Base-by-base conservation (phyloP, 495 filamentous ascomycete genomes). In the Tuber indicum region DNA sequence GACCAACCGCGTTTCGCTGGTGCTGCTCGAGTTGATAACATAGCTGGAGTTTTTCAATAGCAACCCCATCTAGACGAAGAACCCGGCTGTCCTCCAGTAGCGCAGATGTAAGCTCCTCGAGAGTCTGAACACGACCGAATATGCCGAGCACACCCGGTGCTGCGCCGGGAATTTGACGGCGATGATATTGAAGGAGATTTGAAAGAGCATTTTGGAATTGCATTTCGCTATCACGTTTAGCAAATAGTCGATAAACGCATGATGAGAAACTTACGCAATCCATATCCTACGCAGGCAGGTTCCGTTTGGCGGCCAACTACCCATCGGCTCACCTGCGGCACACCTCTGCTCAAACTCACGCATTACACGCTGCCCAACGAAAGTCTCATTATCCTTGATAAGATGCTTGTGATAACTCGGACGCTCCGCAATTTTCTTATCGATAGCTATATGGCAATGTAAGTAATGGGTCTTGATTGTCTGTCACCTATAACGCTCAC, bases 151-250 rank as follows among this genome's bases (percentile, higher is more conserved):
- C 74, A 10, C 77, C 77, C 3, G 81, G 80, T 1, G 79, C 39
- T 17, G 78, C 78, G 7, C 75, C 81, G 17, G 77, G 75, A 23
- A 77, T 26, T 26, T 62, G 79, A 26, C 76, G 43, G 39, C 75
- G 66, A 19, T 62, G 71, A 46, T 76, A 83, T 45, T 82, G 81
- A 26, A 76, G 73, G 16, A 83, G 73, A 41, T 82, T 80, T 72
- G 72, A 75, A 21, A 82, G 75, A 16, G 81, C 81, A 36, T 83
- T 82, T 47, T 82, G 81, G 26, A 80, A 83, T 74, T 83, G 81
- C 81, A 82, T 83, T 77, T 83, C 81, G 9, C 81, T 83, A 39
- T 58, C 26, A 44, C 10, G 23, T 47, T 80, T 75, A 82, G 75
- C 71, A 36, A 41, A 26, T 21, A 42, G 43, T 71, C n/a, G 32